phyloP scores from a whole-genome alignment of 1,284 basidiomycete genomes.

The Moesziomyces parantarcticus region DNA sequence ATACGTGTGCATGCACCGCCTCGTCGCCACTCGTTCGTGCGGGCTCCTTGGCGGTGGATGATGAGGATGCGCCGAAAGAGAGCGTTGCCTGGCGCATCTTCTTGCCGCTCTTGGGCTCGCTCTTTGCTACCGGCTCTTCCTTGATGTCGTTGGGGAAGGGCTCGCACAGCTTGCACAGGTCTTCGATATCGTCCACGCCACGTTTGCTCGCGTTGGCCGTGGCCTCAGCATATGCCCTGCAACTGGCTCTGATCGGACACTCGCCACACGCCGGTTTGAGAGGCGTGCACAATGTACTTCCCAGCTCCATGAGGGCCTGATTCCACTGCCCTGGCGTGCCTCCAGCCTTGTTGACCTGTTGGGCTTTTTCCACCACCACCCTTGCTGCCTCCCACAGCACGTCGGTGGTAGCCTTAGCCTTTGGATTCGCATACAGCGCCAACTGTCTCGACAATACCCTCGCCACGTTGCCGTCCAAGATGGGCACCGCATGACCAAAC shows the following conservation, averaged over 20 bases:
- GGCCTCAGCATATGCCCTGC: slow-evolving; percentile 39
- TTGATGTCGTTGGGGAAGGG: slow-evolving; percentile 34
- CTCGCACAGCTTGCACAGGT: slow-evolving; percentile 58
- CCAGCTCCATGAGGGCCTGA: slow-evolving; percentile 66
- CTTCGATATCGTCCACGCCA: slow-evolving; percentile 52
- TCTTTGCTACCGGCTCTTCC: slow-evolving; percentile 1
- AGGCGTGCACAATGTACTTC: slow-evolving; percentile 46
- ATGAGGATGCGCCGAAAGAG: slow-evolving; percentile 17
- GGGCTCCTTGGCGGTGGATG: slow-evolving; percentile 9
- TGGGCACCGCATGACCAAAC: slow-evolving; percentile 59
- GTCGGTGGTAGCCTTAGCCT: slow-evolving; percentile 57
- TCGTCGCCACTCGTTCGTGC: not conserved
- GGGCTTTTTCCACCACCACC: slow-evolving; percentile 47
- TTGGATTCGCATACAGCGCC: slow-evolving; percentile 57
- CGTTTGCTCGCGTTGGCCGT: not conserved
- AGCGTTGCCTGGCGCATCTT: slow-evolving; percentile 42
- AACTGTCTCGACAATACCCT: slow-evolving; percentile 61
- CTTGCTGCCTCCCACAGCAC: slow-evolving; percentile 59
- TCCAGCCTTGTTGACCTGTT: slow-evolving; percentile 1
- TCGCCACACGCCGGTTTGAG: slow-evolving; percentile 51
- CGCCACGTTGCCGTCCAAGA: slow-evolving; percentile 64
- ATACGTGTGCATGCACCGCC: slow-evolving; percentile 70
- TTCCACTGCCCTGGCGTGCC: slow-evolving; percentile 60
- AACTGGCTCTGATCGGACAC: slow-evolving; percentile 56
- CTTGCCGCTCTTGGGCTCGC: slow-evolving; percentile 8